A percentile compares a stretch with the other conserved stretches of the same genome.
These are phyloP conservation scores for Apophysomyces sp. DNA, from an alignment of 371 early-diverging fungal genomes.

Conservation along the genomic window DNA sequence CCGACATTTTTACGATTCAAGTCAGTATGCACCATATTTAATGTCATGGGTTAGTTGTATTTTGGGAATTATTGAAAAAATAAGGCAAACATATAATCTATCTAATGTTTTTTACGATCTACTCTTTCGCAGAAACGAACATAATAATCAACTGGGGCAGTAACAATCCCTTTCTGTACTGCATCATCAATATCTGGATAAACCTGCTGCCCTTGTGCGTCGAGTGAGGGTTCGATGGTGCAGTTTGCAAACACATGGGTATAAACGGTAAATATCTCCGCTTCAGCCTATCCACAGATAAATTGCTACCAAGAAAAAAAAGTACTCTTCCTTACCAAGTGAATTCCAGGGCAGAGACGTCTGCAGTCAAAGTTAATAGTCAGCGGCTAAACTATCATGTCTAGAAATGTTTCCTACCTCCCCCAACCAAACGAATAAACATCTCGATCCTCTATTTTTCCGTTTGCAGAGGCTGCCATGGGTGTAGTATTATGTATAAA, in stretches of 20 bases:
- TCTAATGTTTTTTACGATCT: neutral
- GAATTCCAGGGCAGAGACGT: constrained; percentile 17
- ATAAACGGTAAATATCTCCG: constrained; percentile 6
- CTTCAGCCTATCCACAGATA: neutral
- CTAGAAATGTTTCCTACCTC: constrained; percentile 1
- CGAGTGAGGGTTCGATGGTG: constrained; percentile 5
- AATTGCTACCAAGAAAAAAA: neutral
- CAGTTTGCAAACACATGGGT: constrained; percentile 13
- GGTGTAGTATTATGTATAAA: constrained; percentile 12
- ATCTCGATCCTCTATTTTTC: constrained; percentile 10
- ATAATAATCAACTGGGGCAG: constrained; percentile 3
- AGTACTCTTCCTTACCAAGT: constrained; percentile 1
- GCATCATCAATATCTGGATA: constrained; percentile 8
- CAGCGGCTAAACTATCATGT: neutral
- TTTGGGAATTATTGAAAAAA: too few relatives aligned
- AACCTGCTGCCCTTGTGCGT: neutral
- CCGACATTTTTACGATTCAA: too few relatives aligned
- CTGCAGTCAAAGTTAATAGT: neutral
- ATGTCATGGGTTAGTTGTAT: too few relatives aligned
- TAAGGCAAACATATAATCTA: too few relatives aligned
- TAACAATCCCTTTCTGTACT: constrained; percentile 13
- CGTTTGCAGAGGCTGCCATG: constrained; percentile 14
- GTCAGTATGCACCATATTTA: too few relatives aligned
- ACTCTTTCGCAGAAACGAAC: constrained; percentile 8
- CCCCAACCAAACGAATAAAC: constrained; percentile 20